These are phyloP conservation scores for Elaeis guineensis DNA, from an alignment of 176 grass and related monocot genomes.

Conservation along the genomic window DNA sequence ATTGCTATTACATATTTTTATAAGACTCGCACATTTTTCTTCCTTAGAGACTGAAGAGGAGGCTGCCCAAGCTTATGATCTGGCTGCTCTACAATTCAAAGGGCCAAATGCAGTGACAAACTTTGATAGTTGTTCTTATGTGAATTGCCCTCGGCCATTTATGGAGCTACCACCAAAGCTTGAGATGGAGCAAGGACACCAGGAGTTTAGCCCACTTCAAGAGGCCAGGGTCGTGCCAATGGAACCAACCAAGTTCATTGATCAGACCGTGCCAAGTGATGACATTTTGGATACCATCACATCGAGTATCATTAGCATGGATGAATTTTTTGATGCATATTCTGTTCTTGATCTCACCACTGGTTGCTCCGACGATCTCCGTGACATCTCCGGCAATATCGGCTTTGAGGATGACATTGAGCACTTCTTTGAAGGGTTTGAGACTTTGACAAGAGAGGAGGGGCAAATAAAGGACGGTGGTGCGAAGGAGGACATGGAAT, in stretches of 20 bases:
- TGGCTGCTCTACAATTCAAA: conserved; percentile 15
- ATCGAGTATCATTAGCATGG: conserved; percentile 35
- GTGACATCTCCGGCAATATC: conserved; percentile 22
- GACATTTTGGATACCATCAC: conserved; percentile 17
- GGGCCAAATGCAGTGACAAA: conserved; percentile 16
- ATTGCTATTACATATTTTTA: no score
- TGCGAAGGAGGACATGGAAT: conserved; percentile 10
- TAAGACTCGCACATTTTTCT: not conserved
- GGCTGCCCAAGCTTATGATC: conserved; percentile 24
- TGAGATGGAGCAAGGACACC: not conserved
- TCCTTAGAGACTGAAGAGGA: conserved; percentile 22
- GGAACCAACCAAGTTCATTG: not conserved
- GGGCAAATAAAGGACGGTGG: conserved; percentile 5
- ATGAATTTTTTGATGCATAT: conserved; percentile 24
- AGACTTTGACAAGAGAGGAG: conserved; percentile 6
- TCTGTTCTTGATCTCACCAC: conserved; percentile 6
- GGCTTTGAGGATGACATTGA: conserved; percentile 32
- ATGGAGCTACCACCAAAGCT: conserved; percentile 1
- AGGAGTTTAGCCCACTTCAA: not conserved
- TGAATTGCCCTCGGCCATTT: conserved; percentile 12
- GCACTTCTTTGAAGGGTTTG: conserved; percentile 30
- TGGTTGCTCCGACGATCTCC: conserved; percentile 13
- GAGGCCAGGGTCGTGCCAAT: conserved; percentile 5
- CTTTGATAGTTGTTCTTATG: conserved; percentile 18
- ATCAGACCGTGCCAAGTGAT: not conserved